Evolutionary conservation across 495 filamentous ascomycete species (phyloP).

Genomic region (Penicillium fimorum): DNA sequence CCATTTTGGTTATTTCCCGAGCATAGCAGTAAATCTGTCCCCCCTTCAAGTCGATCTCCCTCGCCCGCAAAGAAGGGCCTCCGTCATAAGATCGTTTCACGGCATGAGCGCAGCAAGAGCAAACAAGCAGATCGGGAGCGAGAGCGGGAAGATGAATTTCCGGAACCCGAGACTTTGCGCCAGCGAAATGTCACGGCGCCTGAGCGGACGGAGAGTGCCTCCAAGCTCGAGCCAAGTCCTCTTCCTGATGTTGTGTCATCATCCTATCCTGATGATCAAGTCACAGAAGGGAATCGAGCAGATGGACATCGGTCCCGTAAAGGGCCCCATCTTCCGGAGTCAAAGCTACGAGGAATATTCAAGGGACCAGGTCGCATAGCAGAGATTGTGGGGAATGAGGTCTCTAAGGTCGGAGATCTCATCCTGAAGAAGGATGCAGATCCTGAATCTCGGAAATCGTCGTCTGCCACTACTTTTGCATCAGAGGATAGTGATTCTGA

Average conservation of each 20-base stretch:
- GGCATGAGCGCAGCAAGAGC: conserved; percentile 46
- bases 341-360: conserved; percentile 51
- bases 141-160: conserved; percentile 23
- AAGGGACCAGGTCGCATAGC: conserved; percentile 54
- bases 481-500: conserved; percentile 49
- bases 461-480: conserved; percentile 36
- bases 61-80: conserved; percentile 51
- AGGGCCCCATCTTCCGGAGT: conserved; percentile 31
- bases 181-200: conserved; percentile 18
- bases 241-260: conserved; percentile 32
- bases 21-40: conserved; percentile 56
- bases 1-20: conserved; percentile 50
- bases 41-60: conserved; percentile 51
- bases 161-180: conserved; percentile 19
- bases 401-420: conserved; percentile 56
- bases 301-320: conserved; percentile 30
- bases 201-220: conserved; percentile 17
- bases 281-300: conserved; percentile 12
- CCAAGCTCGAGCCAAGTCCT: conserved; percentile 33
- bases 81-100: conserved; percentile 42
- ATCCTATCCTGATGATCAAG: conserved; percentile 28
- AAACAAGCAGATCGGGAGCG: conserved; percentile 33
- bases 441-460: conserved; percentile 38
- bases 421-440: conserved; percentile 50
- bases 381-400: conserved; percentile 54